Base-by-base conservation (phyloP, 1,139 yeast genomes). In the Arxiozyma bovina region DNA sequence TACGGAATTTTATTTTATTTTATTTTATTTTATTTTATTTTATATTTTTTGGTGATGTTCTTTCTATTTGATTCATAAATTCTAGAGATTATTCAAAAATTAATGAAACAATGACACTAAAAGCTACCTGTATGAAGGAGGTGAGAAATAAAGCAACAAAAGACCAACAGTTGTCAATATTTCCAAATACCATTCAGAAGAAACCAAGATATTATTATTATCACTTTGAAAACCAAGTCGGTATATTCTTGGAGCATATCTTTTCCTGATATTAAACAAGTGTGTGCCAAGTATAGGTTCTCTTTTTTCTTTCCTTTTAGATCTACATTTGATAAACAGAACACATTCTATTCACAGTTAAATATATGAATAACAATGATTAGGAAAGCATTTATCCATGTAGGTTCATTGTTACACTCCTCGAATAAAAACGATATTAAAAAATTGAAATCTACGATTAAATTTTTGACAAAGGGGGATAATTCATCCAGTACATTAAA, bases 391-490 rank as follows among this genome's bases (percentile, higher is more conserved):
- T 60, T 60, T 49, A 53, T 62, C 7, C 60, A 57, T 50, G 15
- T 59, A n/a, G 53, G 58, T 22, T 48, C 58, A 20, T 22, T 45
- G 30, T 38, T 40, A 41, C n/a, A 41, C 23, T 46, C 42, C 20
- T 50, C 51, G 6, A 50, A 44, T 18, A 21, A 25, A 20, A 50
- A 45, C 9, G 47, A 43, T 43, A 42, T 23, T 9, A 38, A 27
- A 25, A 44, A 61, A 23, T 51, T 66, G 45, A 56, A 57, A 44
- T 58, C 61, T 2, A 65, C 70, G 8, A 54, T 67, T 12, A 54
- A 59, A 52, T 66, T 62, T 50, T 47, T 67, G 38, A 57, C 67
- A 3, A 61, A 59, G 50, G 61, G 61, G 9, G 45, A 54, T 30
- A 58, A 45, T 34, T 51, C 52, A 45, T 54, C 51, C 15, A 34